phyloP scores from a whole-genome alignment of 129 eudicot species.

The Ambrosia trifida region DNA sequence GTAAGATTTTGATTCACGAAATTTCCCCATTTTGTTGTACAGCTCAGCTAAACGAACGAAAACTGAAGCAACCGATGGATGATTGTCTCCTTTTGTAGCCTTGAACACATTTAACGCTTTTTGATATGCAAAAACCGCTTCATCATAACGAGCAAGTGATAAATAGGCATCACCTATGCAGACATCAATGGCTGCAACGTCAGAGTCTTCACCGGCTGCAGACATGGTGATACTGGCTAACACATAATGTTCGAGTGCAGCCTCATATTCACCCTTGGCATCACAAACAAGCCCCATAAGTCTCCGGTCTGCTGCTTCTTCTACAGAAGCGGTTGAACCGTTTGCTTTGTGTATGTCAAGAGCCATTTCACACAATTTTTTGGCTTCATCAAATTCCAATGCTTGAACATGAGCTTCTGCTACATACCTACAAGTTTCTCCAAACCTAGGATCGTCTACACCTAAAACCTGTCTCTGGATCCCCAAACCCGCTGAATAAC shows the following conservation, averaged over 20 bases:
- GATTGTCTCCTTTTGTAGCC: slow-evolving; percentile 72
- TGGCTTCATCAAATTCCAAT: slow-evolving; percentile 66
- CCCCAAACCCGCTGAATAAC: slow-evolving; percentile 42
- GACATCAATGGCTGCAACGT: slow-evolving; percentile 51
- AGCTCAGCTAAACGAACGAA: slow-evolving; percentile 85
- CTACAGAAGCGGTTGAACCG: slow-evolving; percentile 40
- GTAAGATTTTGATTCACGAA: slow-evolving; percentile 76
- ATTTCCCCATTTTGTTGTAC: slow-evolving; percentile 79
- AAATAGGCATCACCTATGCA: slow-evolving; percentile 63
- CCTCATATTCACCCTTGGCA: slow-evolving; percentile 57
- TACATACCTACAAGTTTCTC: slow-evolving; percentile 69
- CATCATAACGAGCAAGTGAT: slow-evolving; percentile 71
- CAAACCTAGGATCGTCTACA: slow-evolving; percentile 49
- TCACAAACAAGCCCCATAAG: slow-evolving; percentile 70
- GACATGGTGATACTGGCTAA: slow-evolving; percentile 57
- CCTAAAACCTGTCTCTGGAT: slow-evolving; percentile 55
- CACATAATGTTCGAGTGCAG: slow-evolving; percentile 60
- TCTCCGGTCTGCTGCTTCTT: slow-evolving; percentile 66
- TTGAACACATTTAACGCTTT: slow-evolving; percentile 71
- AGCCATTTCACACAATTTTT: slow-evolving; percentile 62
- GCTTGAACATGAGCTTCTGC: slow-evolving; percentile 71
- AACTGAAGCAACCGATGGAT: slow-evolving; percentile 74
- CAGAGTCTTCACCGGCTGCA: slow-evolving; percentile 52
- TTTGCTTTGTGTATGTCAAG: slow-evolving; percentile 53
- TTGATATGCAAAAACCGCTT: slow-evolving; percentile 76